These are phyloP conservation scores for Trypanosoma congolense DNA, from an alignment of 208 protist genomes.

Conservation along the genomic window DNA sequence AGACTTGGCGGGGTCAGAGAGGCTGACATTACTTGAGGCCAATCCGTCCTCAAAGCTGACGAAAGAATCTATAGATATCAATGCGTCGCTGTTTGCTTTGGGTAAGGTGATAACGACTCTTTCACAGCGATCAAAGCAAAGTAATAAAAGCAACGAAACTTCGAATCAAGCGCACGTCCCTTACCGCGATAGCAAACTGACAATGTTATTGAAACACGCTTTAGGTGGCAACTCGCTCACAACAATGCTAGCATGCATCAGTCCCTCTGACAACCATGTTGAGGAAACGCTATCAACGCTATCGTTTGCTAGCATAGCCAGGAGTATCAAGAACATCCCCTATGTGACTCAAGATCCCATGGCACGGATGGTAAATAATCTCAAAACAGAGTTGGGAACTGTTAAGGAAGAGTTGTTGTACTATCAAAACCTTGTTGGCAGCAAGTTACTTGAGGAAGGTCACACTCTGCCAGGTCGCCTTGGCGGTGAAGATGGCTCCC, in stretches of 20 bases:
- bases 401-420: constrained; percentile 79
- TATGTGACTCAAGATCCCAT: constrained; percentile 80
- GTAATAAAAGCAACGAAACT: not conserved
- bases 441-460: constrained; percentile 1
- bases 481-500: not conserved
- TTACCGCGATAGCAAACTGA: constrained; percentile 90
- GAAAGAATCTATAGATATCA: constrained; percentile 91
- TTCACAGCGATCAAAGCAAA: constrained; percentile 9
- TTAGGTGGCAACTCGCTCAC: constrained; percentile 78
- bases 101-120: constrained; percentile 91
- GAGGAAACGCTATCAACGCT: constrained; percentile 91
- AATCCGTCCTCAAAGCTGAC: constrained; percentile 49
- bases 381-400: constrained; percentile 62
- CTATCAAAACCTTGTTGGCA: constrained; percentile 49
- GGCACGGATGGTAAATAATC: constrained; percentile 49
- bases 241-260: constrained; percentile 89
- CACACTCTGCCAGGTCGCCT: not conserved
- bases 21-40: constrained; percentile 46
- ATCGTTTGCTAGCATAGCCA: constrained; percentile 81
- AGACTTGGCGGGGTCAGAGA: constrained; percentile 90
- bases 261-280: constrained; percentile 61
- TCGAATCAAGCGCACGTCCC: constrained; percentile 57
- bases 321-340: constrained; percentile 86
- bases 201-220: constrained; percentile 80
- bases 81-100: constrained; percentile 85